A percentile compares a stretch with the other conserved stretches of the same genome.
phyloP scores from a whole-genome alignment of 139 green algal species.

The Bryopsis sp. region DNA sequence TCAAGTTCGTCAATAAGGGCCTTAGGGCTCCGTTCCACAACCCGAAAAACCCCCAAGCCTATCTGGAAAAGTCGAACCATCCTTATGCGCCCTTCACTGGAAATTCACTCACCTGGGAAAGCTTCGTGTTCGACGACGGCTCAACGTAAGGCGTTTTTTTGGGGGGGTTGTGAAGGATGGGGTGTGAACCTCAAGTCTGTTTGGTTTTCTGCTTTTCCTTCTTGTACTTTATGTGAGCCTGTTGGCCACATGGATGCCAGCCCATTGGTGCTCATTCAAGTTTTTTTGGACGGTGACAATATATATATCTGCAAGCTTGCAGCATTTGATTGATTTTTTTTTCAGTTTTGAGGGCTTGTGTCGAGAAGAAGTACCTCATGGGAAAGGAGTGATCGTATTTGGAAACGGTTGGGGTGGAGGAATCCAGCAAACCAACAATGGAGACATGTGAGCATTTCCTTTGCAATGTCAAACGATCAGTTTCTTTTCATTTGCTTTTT shows the following conservation, averaged over 20 bases:
- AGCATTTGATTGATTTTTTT: not conserved
- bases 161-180: not conserved
- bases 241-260: too few relatives aligned
- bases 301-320: not conserved
- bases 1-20: slow-evolving; percentile 1
- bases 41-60: slow-evolving; percentile 61
- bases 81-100: slow-evolving; percentile 77
- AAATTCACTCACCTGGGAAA: slow-evolving; percentile 76
- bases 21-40: slow-evolving; percentile 25
- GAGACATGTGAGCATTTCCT: slow-evolving; percentile 43
- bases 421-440: slow-evolving; percentile 48
- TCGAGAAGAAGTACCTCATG: slow-evolving; percentile 61
- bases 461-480: too few relatives aligned
- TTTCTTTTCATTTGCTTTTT: too few relatives aligned
- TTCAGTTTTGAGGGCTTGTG: slow-evolving; percentile 81
- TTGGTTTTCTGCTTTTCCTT: too few relatives aligned
- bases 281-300: slow-evolving; percentile 13
- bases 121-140: slow-evolving; percentile 78
- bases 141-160: slow-evolving; percentile 65
- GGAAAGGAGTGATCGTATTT: slow-evolving; percentile 73
- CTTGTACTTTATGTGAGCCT: too few relatives aligned
- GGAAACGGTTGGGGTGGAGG: slow-evolving; percentile 68
- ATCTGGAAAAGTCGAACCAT: slow-evolving; percentile 54
- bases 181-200: not conserved
- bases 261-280: too few relatives aligned